Conservation (phyloP, 2,329 filamentous ascomycete species). For the Ophiocordyceps camponoti-leonardi region DNA sequence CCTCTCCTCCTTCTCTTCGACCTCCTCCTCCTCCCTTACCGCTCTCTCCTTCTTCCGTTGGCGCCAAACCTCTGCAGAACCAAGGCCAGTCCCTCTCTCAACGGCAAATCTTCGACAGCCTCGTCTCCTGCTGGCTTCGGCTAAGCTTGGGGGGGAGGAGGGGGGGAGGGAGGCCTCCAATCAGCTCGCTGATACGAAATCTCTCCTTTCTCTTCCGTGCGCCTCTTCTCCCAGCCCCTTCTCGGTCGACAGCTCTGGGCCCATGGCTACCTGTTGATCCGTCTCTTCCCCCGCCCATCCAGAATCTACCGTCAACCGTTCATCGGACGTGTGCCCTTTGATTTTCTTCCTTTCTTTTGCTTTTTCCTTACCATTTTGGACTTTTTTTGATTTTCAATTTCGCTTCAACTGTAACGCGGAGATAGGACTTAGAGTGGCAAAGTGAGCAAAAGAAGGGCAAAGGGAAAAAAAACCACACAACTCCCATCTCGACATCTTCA, state of each 20-base stretch:
- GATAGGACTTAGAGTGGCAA: background rate
- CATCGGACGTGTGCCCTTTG: background rate
- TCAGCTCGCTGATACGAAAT: background rate
- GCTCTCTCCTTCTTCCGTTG: background rate
- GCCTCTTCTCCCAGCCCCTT: background rate
- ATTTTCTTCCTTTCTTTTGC: background rate
- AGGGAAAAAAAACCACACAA: background rate
- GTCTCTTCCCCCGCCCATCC: background rate
- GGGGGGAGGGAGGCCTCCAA: background rate
- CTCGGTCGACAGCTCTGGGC: background rate
- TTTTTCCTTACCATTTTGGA: background rate
- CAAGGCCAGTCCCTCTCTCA: background rate
- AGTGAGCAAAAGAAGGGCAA: background rate
- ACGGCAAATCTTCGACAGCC: background rate
- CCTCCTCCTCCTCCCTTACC: background rate
- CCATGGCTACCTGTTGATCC: background rate
- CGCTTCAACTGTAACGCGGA: background rate
- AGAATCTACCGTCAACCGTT: background rate
- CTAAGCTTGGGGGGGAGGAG: background rate
- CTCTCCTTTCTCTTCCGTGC: background rate
- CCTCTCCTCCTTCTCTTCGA: no score
- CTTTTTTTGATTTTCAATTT: background rate
- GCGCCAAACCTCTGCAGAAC: background rate
- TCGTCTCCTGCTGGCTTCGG: background rate
- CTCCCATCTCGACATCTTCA: background rate